These are phyloP conservation scores for Botrytis galanthina DNA, from an alignment of 2,329 filamentous ascomycete genomes.

Conservation along the genomic window DNA sequence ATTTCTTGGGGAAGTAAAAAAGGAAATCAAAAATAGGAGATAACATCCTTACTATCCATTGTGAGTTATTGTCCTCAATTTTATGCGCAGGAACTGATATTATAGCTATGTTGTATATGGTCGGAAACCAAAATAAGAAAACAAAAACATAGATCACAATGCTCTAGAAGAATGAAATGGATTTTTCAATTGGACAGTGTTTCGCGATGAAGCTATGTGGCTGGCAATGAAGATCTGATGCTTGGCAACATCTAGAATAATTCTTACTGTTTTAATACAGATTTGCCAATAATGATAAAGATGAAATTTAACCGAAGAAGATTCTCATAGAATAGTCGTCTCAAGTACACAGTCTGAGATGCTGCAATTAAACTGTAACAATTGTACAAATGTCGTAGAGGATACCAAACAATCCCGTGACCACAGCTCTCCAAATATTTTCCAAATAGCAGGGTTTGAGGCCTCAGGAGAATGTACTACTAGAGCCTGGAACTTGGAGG, in stretches of 20 bases:
- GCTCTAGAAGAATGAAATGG: background rate
- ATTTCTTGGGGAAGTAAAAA: conserved; percentile 4
- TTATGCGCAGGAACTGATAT: background rate
- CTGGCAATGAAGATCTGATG: background rate
- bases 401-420: background rate
- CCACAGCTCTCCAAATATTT: background rate
- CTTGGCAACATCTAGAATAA: background rate
- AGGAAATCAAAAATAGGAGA: background rate
- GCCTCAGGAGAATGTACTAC: background rate
- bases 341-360: background rate
- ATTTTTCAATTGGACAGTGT: background rate
- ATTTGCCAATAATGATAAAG: background rate
- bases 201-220: background rate
- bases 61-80: background rate
- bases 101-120: background rate
- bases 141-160: background rate
- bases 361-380: background rate
- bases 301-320: background rate
- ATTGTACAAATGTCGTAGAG: background rate
- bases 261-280: background rate
- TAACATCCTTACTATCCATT: background rate
- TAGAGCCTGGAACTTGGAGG: background rate
- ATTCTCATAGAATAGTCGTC: background rate
- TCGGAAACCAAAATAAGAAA: background rate
- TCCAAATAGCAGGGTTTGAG: background rate